These are phyloP conservation scores for sunflower (Helianthus annuus) DNA, from an alignment of 129 eudicot genomes.

Conservation along the genomic window HanXRQr2.0-SUNRISE NC_035446.2:129711519-129712018, in stretches of 20 bases:
- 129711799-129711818: constrained; percentile 81
- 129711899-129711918: constrained; percentile 68
- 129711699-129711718: constrained; percentile 28
- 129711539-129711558: constrained; percentile 54
- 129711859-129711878: constrained; percentile 6
- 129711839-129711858: neutral
- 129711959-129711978: constrained; percentile 61
- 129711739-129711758: constrained; percentile 77
- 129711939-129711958: constrained; percentile 84
- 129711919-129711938: constrained; percentile 56
- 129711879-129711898: constrained; percentile 73
- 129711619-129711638: constrained; percentile 75
- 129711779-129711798: constrained; percentile 52
- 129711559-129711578: constrained; percentile 85
- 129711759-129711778: constrained; percentile 72
- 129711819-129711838: constrained; percentile 1
- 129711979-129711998: constrained; percentile 37
- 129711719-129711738: constrained; percentile 75
- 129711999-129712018: neutral
- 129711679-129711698: neutral
- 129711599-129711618: constrained; percentile 78
- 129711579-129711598: constrained; percentile 92
- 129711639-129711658: neutral
- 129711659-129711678: neutral
- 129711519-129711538: constrained; percentile 81